Conservation (phyloP, 306 rosid species). For the Prunus mira region DNA sequence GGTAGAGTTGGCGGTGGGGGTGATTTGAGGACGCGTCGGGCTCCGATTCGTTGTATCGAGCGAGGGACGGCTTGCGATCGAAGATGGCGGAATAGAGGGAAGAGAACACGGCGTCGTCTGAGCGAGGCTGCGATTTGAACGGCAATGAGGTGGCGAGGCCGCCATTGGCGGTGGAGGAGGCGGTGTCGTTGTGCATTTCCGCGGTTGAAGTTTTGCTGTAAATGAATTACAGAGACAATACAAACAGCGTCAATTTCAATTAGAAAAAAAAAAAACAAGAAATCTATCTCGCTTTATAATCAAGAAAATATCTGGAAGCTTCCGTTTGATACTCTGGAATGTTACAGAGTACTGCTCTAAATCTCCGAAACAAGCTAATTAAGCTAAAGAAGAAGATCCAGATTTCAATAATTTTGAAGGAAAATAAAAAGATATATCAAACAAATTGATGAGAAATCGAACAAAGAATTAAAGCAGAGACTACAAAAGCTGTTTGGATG, state of each 20-base stretch:
- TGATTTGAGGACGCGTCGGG: conserved; percentile 6
- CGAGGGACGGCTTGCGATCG: conserved; percentile 34
- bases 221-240: not conserved
- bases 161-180: conserved; percentile 35
- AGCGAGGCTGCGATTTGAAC: conserved; percentile 31
- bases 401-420: not conserved
- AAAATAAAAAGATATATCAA: not conserved
- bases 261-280: not conserved
- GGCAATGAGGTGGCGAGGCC: conserved; percentile 32
- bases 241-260: not conserved
- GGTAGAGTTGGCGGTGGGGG: conserved; percentile 27
- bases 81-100: conserved; percentile 49
- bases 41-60: conserved; percentile 22
- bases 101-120: conserved; percentile 25
- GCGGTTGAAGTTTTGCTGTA: conserved; percentile 1
- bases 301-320: not conserved
- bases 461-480: not conserved
- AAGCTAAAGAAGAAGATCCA: not conserved
- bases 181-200: conserved; percentile 50
- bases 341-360: not conserved
- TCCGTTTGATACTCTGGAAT: not conserved
- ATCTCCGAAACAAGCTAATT: not conserved
- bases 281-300: not conserved
- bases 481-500: not conserved
- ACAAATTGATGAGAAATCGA: not conserved